phyloP scores from a whole-genome alignment of 1,139 yeast species.

The Scheffersomyces parashehatae region DNA sequence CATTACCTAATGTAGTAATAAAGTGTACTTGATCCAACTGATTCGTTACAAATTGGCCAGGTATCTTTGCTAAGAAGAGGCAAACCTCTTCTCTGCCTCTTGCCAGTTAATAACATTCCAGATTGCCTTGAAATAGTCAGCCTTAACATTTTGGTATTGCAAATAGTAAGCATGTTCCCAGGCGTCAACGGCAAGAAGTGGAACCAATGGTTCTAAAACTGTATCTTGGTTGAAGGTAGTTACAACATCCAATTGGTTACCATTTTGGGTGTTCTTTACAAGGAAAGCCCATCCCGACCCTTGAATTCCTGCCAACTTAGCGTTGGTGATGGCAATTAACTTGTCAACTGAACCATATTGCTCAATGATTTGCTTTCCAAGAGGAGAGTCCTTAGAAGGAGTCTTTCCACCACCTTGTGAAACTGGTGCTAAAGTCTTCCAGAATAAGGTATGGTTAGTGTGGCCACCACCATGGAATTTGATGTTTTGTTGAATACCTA shows the following conservation, averaged over 20 bases:
- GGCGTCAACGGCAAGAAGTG: conserved; percentile 50
- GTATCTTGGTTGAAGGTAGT: conserved; percentile 50
- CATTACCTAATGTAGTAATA: no score
- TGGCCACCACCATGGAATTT: conserved; percentile 49
- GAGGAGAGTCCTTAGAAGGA: conserved; percentile 32
- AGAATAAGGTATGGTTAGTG: conserved; percentile 45
- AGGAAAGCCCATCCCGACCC: conserved; percentile 54
- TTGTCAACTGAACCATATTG: conserved; percentile 45
- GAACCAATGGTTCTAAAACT: conserved; percentile 40
- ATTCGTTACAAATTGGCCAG: no score
- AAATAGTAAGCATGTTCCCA: conserved; percentile 56
- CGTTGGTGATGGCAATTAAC: conserved; percentile 39
- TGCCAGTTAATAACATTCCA: conserved; percentile 52
- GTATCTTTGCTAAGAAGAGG: no score
- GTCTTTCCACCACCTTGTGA: conserved; percentile 42
- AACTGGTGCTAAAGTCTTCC: conserved; percentile 47
- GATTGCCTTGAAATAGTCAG: conserved; percentile 48
- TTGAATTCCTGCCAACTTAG: conserved; percentile 45
- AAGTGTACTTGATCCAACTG: no score
- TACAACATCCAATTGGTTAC: conserved; percentile 39
- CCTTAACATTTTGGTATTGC: conserved; percentile 50
- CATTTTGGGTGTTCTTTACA: conserved; percentile 43
- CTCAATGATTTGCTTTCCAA: conserved; percentile 33
- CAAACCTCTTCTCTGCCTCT: conserved; percentile 43
- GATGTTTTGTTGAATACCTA: conserved; percentile 39